phyloP scores from a whole-genome alignment of 2,329 filamentous ascomycete genomes.

The Fusarium anthophilum region DNA sequence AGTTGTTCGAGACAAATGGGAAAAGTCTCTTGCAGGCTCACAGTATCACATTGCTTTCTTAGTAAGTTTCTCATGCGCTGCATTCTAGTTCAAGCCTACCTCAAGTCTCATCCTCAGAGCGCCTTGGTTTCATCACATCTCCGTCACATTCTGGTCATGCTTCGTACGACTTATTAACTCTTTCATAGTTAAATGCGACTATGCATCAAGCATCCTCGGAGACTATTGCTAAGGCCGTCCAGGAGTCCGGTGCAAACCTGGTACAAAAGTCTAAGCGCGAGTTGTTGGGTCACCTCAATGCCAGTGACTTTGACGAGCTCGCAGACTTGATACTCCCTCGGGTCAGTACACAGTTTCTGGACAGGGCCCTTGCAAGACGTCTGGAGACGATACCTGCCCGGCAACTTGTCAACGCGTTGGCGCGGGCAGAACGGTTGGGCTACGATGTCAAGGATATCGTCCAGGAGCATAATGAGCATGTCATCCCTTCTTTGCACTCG shows the following conservation, averaged over 20 bases:
- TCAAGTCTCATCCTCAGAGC: neutral
- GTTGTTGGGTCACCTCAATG: slow-evolving; percentile 53
- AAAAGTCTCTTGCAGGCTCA: slow-evolving; percentile 59
- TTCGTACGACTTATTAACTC: slow-evolving; percentile 37
- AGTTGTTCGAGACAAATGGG: slow-evolving; percentile 60
- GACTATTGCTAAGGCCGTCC: slow-evolving; percentile 52
- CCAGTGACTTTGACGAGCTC: slow-evolving; percentile 57
- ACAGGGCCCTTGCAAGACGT: slow-evolving; percentile 61
- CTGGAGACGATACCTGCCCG: slow-evolving; percentile 64
- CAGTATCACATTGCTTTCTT: slow-evolving; percentile 63
- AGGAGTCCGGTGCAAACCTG: slow-evolving; percentile 58
- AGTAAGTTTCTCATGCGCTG: slow-evolving; percentile 50
- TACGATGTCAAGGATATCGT: slow-evolving; percentile 63
- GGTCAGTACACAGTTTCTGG: slow-evolving; percentile 60
- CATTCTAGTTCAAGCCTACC: neutral
- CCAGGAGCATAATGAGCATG: slow-evolving; percentile 51
- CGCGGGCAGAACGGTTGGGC: slow-evolving; percentile 65
- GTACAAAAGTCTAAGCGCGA: slow-evolving; percentile 53
- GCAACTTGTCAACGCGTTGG: slow-evolving; percentile 65
- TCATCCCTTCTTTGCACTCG: slow-evolving; percentile 47
- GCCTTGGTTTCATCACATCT: neutral
- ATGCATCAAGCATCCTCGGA: slow-evolving; percentile 55
- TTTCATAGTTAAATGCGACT: slow-evolving; percentile 58
- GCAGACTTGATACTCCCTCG: slow-evolving; percentile 55
- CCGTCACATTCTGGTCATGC: neutral